Evolutionary conservation across 2,329 filamentous ascomycete species (phyloP).

Genomic region (Phyllosticta citribraziliensis): DNA sequence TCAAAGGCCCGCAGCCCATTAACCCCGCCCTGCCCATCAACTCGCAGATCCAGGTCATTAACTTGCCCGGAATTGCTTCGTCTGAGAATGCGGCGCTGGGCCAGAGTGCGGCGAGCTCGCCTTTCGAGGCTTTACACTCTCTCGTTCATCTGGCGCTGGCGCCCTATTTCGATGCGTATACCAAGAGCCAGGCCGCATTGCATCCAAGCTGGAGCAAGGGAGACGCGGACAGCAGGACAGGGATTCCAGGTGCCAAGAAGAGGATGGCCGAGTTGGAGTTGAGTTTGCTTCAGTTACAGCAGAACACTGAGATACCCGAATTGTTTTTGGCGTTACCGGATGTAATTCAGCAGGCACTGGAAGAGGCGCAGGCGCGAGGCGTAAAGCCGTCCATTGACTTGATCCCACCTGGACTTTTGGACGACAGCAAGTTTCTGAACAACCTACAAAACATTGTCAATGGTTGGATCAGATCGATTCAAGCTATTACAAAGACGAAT

Average conservation of each 20-base stretch:
- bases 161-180: slow-evolving; percentile 95
- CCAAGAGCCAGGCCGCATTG: slow-evolving; percentile 47
- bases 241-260: slow-evolving; percentile 95
- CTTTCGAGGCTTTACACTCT: slow-evolving; percentile 87
- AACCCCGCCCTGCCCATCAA: slow-evolving; percentile 73
- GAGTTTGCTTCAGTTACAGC: slow-evolving; percentile 81
- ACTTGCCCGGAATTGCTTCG: slow-evolving; percentile 72
- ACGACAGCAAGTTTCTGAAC: slow-evolving; percentile 88
- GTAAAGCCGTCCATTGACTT: slow-evolving; percentile 66
- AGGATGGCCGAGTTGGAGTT: slow-evolving; percentile 89
- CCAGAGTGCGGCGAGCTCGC: slow-evolving; percentile 64
- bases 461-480: slow-evolving; percentile 97
- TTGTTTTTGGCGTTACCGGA: slow-evolving; percentile 80
- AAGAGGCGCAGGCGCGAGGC: slow-evolving; percentile 60
- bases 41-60: slow-evolving; percentile 85
- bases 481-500: slow-evolving; percentile 88
- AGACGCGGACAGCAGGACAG: slow-evolving; percentile 84
- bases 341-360: slow-evolving; percentile 74
- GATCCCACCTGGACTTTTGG: slow-evolving; percentile 64
- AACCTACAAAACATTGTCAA: slow-evolving; percentile 89
- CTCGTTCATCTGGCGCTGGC: slow-evolving; percentile 84
- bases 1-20: slow-evolving; percentile 83
- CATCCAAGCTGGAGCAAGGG: slow-evolving; percentile 55
- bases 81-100: slow-evolving; percentile 57
- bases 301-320: slow-evolving; percentile 96